Evolutionary conservation across 2,329 filamentous ascomycete species (phyloP).

Genomic region (Xylariaceae sp.): DNA sequence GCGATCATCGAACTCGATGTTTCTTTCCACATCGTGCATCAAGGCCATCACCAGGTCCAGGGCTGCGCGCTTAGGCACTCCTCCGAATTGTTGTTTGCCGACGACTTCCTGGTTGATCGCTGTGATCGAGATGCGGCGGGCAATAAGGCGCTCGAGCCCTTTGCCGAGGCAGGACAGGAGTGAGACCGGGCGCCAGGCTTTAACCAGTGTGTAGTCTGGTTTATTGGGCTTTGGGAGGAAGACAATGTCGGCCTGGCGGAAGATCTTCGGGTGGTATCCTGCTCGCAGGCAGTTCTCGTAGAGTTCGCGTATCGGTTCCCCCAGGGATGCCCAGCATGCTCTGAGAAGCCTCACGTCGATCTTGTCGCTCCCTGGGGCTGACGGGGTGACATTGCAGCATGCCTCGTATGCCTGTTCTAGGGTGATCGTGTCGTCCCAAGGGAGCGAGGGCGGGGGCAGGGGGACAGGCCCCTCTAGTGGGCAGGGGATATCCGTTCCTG

Average conservation of each 20-base stretch:
- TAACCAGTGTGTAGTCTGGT: not conserved
- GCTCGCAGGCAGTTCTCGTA: not conserved
- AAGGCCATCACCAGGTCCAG: no score
- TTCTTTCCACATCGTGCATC: no score
- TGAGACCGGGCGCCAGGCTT: not conserved
- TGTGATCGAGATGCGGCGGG: no score
- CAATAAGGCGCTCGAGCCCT: no score
- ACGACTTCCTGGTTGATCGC: no score
- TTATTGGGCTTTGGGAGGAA: not conserved
- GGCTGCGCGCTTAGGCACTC: no score
- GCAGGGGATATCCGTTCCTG: not conserved
- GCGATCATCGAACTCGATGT: no score
- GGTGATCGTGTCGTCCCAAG: not conserved
- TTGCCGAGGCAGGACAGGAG: not conserved
- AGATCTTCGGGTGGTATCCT: not conserved
- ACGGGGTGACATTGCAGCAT: not conserved
- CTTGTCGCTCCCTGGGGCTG: not conserved
- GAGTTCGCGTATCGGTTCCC: not conserved
- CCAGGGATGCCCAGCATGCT: not conserved
- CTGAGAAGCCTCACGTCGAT: not conserved
- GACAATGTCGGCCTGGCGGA: not conserved
- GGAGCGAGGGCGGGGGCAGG: not conserved
- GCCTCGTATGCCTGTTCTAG: not conserved
- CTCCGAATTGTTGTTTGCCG: no score
- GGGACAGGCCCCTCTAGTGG: not conserved